These are phyloP conservation scores for Powellomyces hirtus DNA, from an alignment of 192 early-diverging fungal species.

Conservation along the genomic window DNA sequence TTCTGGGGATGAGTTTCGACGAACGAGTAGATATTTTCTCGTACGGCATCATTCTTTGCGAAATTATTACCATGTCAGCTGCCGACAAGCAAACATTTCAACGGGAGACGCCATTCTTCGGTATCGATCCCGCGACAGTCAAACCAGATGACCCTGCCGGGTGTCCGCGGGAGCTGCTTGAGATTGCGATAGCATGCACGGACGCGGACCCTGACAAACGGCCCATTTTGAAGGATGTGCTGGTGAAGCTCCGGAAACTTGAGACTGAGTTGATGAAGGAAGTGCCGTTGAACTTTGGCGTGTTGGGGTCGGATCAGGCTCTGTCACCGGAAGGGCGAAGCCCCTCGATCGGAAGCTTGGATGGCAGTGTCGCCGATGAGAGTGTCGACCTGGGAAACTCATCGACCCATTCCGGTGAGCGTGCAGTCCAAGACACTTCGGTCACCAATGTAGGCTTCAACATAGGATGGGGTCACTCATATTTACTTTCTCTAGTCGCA, in stretches of 20 bases:
- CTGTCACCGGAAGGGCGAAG: not conserved
- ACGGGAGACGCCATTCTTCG: slow-evolving; percentile 24
- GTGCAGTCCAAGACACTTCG: too few species aligned
- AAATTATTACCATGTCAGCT: slow-evolving; percentile 27
- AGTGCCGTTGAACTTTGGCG: slow-evolving; percentile 3
- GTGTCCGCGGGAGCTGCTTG: slow-evolving; percentile 26
- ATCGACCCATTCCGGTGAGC: too few species aligned
- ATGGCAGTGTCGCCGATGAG: not conserved
- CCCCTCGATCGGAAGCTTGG: not conserved
- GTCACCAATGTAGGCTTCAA: too few species aligned
- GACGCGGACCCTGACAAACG: slow-evolving; percentile 30
- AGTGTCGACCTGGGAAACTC: not conserved
- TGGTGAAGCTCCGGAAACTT: slow-evolving; percentile 31
- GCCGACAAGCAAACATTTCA: slow-evolving; percentile 15
- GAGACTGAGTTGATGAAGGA: slow-evolving; percentile 32
- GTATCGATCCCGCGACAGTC: slow-evolving; percentile 17
- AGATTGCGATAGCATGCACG: slow-evolving; percentile 33
- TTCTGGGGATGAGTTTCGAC: slow-evolving; percentile 40
- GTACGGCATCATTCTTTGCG: slow-evolving; percentile 45
- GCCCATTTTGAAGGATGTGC: slow-evolving; percentile 38
- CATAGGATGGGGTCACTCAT: too few species aligned
- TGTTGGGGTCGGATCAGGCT: not conserved
- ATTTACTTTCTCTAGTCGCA: too few species aligned
- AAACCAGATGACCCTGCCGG: not conserved
- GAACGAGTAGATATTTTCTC: slow-evolving; percentile 43